Percentiles rank a stretch among this genome's conserved stretches.
These are phyloP conservation scores for Ettlia oleoabundans DNA, from an alignment of 139 green algal genomes.

Conservation along the genomic window DNA sequence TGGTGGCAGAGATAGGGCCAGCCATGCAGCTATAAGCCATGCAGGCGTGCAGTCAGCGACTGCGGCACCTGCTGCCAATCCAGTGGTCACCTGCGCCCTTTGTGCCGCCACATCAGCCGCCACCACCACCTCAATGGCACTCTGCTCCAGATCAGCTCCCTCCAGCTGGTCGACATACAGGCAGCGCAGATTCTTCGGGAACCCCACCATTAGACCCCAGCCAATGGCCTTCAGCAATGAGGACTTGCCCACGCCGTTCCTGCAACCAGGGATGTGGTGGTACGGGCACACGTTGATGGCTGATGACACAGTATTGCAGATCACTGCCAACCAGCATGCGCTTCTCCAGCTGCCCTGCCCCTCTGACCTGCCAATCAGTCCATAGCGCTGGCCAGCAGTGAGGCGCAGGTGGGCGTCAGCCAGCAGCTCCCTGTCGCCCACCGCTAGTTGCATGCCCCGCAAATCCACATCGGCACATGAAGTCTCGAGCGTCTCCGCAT, in stretches of 20 bases:
- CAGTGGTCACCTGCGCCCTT: no score
- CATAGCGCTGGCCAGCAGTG: constrained; percentile 38
- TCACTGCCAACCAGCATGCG: no score
- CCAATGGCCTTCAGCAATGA: constrained; percentile 56
- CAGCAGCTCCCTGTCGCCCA: constrained; percentile 33
- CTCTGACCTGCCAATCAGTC: constrained; percentile 38
- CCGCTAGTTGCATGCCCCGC: background rate
- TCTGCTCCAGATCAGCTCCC: constrained; percentile 17
- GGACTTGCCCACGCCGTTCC: constrained; percentile 59
- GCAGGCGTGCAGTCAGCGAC: no score
- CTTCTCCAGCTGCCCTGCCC: background rate
- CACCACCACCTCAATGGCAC: constrained; percentile 21
- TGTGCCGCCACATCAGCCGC: constrained; percentile 6
- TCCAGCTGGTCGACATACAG: constrained; percentile 56
- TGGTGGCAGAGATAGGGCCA: no score
- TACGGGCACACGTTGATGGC: background rate
- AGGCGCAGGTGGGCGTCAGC: constrained; percentile 32
- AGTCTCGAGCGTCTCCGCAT: constrained; percentile 36
- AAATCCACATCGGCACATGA: constrained; percentile 32
- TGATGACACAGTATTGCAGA: no score
- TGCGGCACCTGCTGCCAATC: no score
- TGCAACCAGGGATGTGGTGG: background rate
- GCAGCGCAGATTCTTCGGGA: constrained; percentile 25
- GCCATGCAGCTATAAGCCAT: no score
- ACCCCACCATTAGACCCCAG: constrained; percentile 33